Conservation (phyloP, 768 basidiomycete species). For the Cyclocybe cylindracea region DNA sequence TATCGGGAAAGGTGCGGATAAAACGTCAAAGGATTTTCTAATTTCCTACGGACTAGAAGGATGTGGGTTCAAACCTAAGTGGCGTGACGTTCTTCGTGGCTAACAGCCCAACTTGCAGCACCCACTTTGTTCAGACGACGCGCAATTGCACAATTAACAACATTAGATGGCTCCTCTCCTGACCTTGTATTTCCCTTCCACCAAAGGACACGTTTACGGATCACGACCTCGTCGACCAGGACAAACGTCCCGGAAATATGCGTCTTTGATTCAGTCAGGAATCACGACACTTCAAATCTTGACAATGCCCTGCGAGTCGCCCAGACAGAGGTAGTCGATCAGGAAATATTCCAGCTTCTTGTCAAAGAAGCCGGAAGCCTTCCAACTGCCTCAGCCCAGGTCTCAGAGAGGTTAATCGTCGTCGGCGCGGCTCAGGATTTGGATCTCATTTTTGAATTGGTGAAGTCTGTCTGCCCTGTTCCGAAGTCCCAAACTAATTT, state of each 20-base stretch:
- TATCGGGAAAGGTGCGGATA: slow-evolving; percentile 76
- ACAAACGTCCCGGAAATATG: slow-evolving; percentile 31
- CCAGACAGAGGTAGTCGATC: slow-evolving; percentile 75
- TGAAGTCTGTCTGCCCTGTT: slow-evolving; percentile 32
- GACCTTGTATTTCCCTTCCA: slow-evolving; percentile 64
- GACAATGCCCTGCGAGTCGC: slow-evolving; percentile 56
- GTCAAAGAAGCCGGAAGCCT: slow-evolving; percentile 77
- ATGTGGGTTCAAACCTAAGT: slow-evolving; percentile 47
- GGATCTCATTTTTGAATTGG: slow-evolving; percentile 74
- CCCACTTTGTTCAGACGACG: slow-evolving; percentile 60
- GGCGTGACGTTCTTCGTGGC: too few species aligned
- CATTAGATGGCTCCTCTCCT: slow-evolving; percentile 40
- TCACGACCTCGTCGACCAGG: slow-evolving; percentile 47
- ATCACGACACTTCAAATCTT: slow-evolving; percentile 35
- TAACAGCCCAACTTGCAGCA: slow-evolving; percentile 40
- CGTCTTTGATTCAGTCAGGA: slow-evolving; percentile 25
- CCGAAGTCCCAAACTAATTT: background rate
- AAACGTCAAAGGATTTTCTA: slow-evolving; percentile 79
- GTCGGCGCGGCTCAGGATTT: slow-evolving; percentile 75
- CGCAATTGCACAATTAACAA: slow-evolving; percentile 70
- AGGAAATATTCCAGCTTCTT: slow-evolving; percentile 75
- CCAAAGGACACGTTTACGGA: slow-evolving; percentile 61
- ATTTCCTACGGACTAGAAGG: slow-evolving; percentile 82
- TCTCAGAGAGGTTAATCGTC: slow-evolving; percentile 75
- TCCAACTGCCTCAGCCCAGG: slow-evolving; percentile 74